phyloP scores from a whole-genome alignment of 78 protist genomes.

The Dictyostelium brefeldianum region DNA sequence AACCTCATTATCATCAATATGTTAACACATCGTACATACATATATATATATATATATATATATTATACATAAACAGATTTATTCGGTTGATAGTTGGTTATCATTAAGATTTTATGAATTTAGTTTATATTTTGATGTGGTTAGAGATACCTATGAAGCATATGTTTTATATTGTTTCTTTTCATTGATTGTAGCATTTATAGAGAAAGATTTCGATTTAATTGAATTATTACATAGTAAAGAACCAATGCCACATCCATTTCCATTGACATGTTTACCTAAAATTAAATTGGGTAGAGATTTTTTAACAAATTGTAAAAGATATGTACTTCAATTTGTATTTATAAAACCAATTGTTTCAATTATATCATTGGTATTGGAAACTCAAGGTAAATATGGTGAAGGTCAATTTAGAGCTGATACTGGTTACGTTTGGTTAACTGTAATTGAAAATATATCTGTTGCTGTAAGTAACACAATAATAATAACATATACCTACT shows the following conservation, averaged over 20 bases:
- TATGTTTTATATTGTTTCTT: constrained; percentile 84
- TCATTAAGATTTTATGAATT: constrained; percentile 38
- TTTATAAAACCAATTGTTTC: constrained; percentile 60
- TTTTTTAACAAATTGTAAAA: constrained; percentile 61
- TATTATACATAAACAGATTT: no score
- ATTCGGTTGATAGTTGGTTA: constrained; percentile 70
- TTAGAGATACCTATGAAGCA: constrained; percentile 85
- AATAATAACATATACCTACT: background rate
- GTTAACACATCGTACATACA: no score
- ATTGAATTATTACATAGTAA: constrained; percentile 57
- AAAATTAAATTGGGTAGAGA: constrained; percentile 46
- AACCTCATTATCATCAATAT: no score
- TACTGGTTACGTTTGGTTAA: constrained; percentile 75
- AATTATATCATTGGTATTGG: constrained; percentile 39
- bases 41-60: background rate
- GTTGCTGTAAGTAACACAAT: constrained; percentile 37
- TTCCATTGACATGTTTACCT: constrained; percentile 45
- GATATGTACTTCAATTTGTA: constrained; percentile 82
- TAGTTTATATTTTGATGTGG: constrained; percentile 76
- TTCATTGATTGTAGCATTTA: constrained; percentile 58
- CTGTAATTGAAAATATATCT: constrained; percentile 65
- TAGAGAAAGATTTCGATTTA: constrained; percentile 58
- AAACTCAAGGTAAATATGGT: constrained; percentile 45
- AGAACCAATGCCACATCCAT: constrained; percentile 55
- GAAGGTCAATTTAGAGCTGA: constrained; percentile 46